phyloP scores from a whole-genome alignment of 768 basidiomycete species.

The Butyriboletus loyo region DNA sequence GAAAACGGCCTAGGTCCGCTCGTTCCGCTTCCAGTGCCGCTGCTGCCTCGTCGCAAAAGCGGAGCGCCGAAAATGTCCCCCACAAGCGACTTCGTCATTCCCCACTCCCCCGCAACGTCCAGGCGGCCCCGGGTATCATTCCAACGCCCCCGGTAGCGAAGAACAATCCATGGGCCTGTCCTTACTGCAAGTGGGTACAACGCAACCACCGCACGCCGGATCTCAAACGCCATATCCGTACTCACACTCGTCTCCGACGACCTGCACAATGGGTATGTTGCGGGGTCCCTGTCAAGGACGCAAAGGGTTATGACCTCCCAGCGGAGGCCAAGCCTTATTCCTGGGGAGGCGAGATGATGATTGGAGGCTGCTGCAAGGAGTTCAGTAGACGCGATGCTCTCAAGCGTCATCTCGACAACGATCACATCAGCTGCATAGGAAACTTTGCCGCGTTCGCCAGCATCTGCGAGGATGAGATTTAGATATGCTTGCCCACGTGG shows the following conservation, averaged over 20 bases:
- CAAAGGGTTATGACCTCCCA: slow-evolving; percentile 19
- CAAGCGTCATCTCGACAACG: slow-evolving; percentile 39
- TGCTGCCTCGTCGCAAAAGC: slow-evolving; percentile 6
- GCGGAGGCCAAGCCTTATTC: slow-evolving; percentile 22
- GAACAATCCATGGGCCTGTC: slow-evolving; percentile 42
- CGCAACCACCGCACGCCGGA: slow-evolving; percentile 53
- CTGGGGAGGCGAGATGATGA: slow-evolving; percentile 30
- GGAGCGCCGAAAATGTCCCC: not conserved
- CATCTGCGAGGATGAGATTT: slow-evolving; percentile 24
- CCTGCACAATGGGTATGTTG: slow-evolving; percentile 39
- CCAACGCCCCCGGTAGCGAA: slow-evolving; percentile 18
- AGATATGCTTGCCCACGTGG: slow-evolving; percentile 6
- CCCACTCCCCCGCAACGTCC: slow-evolving; percentile 46
- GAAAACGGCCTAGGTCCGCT: slow-evolving; percentile 32
- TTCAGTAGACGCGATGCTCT: slow-evolving; percentile 40
- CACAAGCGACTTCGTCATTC: slow-evolving; percentile 31
- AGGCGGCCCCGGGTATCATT: slow-evolving; percentile 30
- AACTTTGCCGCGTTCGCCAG: slow-evolving; percentile 30
- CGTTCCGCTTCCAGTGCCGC: not conserved
- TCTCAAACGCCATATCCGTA: slow-evolving; percentile 55
- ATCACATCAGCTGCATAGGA: slow-evolving; percentile 34
- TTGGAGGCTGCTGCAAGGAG: slow-evolving; percentile 37
- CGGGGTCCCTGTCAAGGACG: slow-evolving; percentile 31
- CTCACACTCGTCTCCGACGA: slow-evolving; percentile 41
- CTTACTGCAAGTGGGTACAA: slow-evolving; percentile 47